Percentiles rank a stretch among this genome's conserved stretches.
These are phyloP conservation scores for Lobosporangium transversale DNA, from an alignment of 192 early-diverging fungal species.

Conservation along the genomic window DNA sequence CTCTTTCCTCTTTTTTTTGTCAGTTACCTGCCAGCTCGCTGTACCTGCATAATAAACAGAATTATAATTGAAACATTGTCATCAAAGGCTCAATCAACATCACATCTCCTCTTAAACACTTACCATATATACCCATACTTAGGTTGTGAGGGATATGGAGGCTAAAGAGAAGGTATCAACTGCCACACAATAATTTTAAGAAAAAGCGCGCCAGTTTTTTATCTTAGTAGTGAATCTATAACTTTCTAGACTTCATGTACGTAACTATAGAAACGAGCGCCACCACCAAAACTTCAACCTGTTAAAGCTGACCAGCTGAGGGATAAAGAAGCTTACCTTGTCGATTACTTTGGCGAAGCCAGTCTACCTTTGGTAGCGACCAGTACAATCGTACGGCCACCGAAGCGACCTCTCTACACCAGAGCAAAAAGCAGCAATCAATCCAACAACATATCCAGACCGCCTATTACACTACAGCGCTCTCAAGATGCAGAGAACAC, in stretches of 20 bases:
- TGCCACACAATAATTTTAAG: no score
- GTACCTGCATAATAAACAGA: no score
- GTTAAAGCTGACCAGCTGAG: conserved; percentile 12
- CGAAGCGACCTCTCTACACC: conserved; percentile 12
- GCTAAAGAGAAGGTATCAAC: conserved; percentile 23
- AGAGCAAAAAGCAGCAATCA: conserved; percentile 7
- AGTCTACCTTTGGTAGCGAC: conserved; percentile 1
- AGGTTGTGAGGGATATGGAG: conserved; percentile 32
- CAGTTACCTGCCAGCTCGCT: no score
- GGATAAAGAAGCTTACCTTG: conserved; percentile 35
- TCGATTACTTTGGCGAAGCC: conserved; percentile 38
- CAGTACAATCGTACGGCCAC: conserved; percentile 10
- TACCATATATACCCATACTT: conserved; percentile 1
- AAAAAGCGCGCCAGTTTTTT: no score
- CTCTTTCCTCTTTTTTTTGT: neutral
- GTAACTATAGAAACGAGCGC: conserved; percentile 22
- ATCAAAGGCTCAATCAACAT: no score
- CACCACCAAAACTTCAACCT: conserved; percentile 32
- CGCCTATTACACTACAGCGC: neutral
- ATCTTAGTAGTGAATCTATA: no score
- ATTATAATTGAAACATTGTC: neutral
- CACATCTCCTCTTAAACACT: no score
- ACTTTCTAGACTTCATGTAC: no score
- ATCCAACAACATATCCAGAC: no score
- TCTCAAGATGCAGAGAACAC: no score